phyloP scores from a whole-genome alignment of 2,329 filamentous ascomycete genomes.

The Aspergillus sp. region DNA sequence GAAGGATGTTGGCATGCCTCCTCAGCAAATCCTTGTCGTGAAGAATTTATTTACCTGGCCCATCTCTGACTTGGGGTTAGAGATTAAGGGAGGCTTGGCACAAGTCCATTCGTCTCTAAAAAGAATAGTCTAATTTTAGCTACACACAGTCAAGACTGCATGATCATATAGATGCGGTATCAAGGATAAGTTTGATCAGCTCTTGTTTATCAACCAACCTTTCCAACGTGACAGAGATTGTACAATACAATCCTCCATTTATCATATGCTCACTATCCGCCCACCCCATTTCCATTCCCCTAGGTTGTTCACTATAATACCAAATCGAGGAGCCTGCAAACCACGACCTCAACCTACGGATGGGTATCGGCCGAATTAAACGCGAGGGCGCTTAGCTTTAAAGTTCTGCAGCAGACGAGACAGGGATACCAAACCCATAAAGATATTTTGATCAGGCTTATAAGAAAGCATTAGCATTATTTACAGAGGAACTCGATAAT shows the following conservation, averaged over 20 bases:
- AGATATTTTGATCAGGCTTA: background rate
- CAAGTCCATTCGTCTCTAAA: background rate
- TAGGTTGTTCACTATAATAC: background rate
- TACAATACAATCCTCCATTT: background rate
- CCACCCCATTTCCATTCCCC: background rate
- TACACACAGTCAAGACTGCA: background rate
- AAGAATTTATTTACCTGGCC: background rate
- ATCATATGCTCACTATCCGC: background rate
- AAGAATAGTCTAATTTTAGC: background rate
- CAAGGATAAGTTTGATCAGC: background rate
- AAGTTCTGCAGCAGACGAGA: background rate
- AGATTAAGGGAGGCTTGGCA: background rate
- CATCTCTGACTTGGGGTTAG: background rate
- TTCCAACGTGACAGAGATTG: background rate
- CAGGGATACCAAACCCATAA: background rate
- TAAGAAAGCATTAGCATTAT: background rate
- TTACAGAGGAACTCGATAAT: background rate
- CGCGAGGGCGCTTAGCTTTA: background rate
- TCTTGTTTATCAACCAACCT: background rate
- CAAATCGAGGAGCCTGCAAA: background rate
- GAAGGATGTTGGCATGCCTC: background rate
- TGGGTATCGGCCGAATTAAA: background rate
- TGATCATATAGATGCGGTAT: background rate
- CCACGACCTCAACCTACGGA: background rate
- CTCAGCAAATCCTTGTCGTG: background rate